phyloP scores from a whole-genome alignment of 768 basidiomycete species.

The Phylloporus rhodoxanthus region DNA sequence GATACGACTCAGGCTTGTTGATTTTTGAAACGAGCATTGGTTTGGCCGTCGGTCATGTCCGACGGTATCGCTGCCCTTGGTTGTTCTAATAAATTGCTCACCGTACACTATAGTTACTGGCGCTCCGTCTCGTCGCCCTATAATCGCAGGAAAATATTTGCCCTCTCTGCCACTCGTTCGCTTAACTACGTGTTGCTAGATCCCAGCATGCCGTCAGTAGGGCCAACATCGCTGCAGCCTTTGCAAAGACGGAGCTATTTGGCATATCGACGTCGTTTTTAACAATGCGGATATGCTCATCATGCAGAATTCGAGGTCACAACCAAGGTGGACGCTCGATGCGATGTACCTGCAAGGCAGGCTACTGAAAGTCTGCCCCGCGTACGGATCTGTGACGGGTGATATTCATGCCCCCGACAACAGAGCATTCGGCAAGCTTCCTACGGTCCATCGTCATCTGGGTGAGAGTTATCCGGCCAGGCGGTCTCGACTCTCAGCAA shows the following conservation, averaged over 20 bases:
- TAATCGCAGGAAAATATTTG: conserved; percentile 28
- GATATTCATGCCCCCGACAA: neutral
- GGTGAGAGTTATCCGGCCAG: no score
- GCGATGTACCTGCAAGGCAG: conserved; percentile 19
- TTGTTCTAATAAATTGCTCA: neutral
- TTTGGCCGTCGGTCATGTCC: conserved; percentile 7
- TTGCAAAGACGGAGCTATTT: conserved; percentile 24
- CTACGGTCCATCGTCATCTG: no score
- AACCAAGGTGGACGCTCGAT: conserved; percentile 27
- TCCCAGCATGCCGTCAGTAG: conserved; percentile 17
- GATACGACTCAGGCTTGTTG: neutral
- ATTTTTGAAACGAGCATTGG: neutral
- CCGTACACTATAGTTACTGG: conserved; percentile 25
- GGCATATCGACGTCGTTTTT: conserved; percentile 34
- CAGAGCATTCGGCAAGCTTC: conserved; percentile 16
- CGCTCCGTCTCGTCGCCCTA: conserved; percentile 31
- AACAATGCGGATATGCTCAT: conserved; percentile 29
- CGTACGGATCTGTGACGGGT: neutral
- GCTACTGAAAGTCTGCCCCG: neutral
- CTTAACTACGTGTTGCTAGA: no score
- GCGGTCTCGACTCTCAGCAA: conserved; percentile 12
- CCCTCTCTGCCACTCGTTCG: conserved; percentile 29
- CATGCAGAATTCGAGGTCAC: conserved; percentile 33
- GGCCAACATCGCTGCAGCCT: conserved; percentile 23
- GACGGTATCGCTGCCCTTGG: neutral